These are phyloP conservation scores for Chlorencoelia australis DNA, from an alignment of 2,329 filamentous ascomycete genomes.

Conservation along the genomic window DNA sequence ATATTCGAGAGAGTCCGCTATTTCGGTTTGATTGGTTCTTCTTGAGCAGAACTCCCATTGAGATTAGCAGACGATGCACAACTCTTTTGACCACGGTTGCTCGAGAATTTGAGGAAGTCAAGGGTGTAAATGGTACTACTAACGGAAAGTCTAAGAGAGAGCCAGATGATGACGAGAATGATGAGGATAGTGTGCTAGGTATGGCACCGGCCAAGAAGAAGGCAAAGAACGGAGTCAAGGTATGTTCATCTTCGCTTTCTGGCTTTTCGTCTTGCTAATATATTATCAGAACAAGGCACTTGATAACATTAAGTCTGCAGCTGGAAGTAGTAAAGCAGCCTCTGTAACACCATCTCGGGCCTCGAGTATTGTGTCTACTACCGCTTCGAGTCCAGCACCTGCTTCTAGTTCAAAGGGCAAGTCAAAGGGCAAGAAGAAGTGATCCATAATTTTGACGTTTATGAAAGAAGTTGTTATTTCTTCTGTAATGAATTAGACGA, in stretches of 20 bases:
- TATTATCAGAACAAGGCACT: conserved; percentile 74
- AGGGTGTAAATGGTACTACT: conserved; percentile 39
- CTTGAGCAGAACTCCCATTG: conserved; percentile 82
- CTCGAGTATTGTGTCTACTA: conserved; percentile 73
- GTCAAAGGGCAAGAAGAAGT: conserved; percentile 46
- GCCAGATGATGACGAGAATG: conserved; percentile 70
- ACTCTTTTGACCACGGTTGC: conserved; percentile 91
- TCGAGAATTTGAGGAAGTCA: conserved; percentile 76
- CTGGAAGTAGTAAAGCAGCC: conserved; percentile 64
- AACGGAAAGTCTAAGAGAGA: conserved; percentile 69
- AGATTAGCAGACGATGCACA: conserved; percentile 85
- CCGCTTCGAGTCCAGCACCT: conserved; percentile 41
- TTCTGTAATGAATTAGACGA: too few relatives aligned
- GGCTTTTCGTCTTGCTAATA: conserved; percentile 12
- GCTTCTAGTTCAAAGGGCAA: conserved; percentile 30
- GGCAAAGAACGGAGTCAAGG: conserved; percentile 76
- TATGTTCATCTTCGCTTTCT: conserved; percentile 14
- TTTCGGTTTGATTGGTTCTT: conserved; percentile 99
- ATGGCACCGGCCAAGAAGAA: conserved; percentile 90
- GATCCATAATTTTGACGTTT: too few relatives aligned
- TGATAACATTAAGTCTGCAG: conserved; percentile 69
- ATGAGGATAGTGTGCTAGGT: conserved; percentile 70
- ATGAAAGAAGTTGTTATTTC: too few relatives aligned
- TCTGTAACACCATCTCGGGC: conserved; percentile 66
- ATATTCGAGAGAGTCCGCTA: conserved; percentile 85